Base-by-base conservation (phyloP, 2,329 filamentous ascomycete species). In the Colletotrichum noveboracense region DNA sequence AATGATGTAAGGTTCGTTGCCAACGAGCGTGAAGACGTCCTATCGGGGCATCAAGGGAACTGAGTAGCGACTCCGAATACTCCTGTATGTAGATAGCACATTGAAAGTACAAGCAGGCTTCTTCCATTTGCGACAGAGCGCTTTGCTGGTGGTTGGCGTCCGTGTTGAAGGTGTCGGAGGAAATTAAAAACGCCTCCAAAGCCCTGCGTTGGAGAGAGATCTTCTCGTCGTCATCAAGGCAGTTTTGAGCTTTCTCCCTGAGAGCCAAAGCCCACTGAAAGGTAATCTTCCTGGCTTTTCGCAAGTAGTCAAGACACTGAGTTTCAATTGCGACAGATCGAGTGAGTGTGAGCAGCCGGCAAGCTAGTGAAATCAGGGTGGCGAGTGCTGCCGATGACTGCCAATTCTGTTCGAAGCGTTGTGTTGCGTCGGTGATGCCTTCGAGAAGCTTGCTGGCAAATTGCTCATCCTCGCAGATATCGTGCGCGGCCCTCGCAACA, bases 381-480 rank as follows among this genome's bases (percentile, higher is more conserved):
- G 84, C 80, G 5, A 89, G 77, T 0, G 86, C 85, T 36, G 83
- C 76, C 18, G 83, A 84, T 2, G 86, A 87, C 74, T 90, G 84
- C 89, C 89, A 91, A 70, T 90, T 91, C 21, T 84, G 82, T 73
- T 87, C 80, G 10, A 90, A 83, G 0, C 82, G 82, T 0, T 69
- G 67, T 1, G 86, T 71, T 1, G 82, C 81, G 0, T 81, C 75
- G 0, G 79, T 12, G 1, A 91, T 73, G 5, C 79, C 78, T 1
- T 24, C 16, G 0, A 89, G 64, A 2, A 90, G 78, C 5, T 70
- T 24, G 0, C 3, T n/a, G 6, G 61, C 36, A 16, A 75, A 75
- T 2, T 6, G 3, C 5, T 10, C 21, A 13, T 75, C 66, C 6
- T 65, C 61, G 32, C 48, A 71, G 14, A 66, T 61, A 1, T 21